phyloP scores from a whole-genome alignment of 2,329 filamentous ascomycete species.

The Apiospora marii region DNA sequence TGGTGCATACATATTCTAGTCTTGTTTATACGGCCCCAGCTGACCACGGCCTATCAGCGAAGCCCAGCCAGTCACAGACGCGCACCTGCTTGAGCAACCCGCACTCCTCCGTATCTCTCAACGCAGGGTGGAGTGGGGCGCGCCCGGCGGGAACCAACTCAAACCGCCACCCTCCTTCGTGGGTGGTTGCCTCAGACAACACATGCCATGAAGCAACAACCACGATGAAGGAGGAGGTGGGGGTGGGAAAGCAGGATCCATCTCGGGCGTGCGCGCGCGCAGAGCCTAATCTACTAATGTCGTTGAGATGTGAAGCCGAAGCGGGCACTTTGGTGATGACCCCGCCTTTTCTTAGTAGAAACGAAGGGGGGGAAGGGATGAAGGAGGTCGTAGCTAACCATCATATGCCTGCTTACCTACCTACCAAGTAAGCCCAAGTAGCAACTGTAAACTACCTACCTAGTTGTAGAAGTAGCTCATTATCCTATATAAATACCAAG shows the following conservation, averaged over 20 bases:
- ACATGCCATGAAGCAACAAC: neutral
- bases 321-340: neutral
- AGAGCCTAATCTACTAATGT: neutral
- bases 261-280: neutral
- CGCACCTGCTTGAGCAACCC: neutral
- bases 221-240: neutral
- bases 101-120: neutral
- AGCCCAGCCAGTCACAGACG: neutral
- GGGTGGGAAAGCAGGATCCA: neutral
- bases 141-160: neutral
- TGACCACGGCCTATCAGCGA: slow-evolving; percentile 4
- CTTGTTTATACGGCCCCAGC: neutral
- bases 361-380: no score
- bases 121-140: neutral
- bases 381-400: neutral
- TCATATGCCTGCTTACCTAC: neutral
- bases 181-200: neutral
- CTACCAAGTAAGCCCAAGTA: neutral
- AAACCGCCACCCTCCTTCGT: neutral
- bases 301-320: neutral
- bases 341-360: slow-evolving; percentile 5
- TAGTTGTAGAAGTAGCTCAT: neutral
- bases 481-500: neutral
- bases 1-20: slow-evolving; percentile 9
- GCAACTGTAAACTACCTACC: neutral